Evolutionary conservation across 2,329 filamentous ascomycete species (phyloP), one percentile per base, ranked within the genome.

Genomic region (Clarireedia monteithiana): DNA sequence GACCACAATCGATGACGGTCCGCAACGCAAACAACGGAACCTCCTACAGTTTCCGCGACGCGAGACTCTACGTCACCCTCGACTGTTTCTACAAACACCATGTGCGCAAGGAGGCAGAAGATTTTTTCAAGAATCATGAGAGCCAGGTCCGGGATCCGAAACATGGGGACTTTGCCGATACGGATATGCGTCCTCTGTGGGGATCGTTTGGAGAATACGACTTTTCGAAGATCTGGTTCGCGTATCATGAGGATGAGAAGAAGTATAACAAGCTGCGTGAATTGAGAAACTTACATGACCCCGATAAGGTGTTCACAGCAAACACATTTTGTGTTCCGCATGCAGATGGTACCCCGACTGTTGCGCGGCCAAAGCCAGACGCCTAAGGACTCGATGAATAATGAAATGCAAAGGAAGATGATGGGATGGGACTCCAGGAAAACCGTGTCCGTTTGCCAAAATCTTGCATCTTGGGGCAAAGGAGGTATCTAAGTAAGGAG

Each of bases 31-130:
- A 67, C 45, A 77, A 77, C 50, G 75, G 75, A 6, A 78, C 75
- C 0, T 68, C 74, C 0, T 77, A 72, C 60, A 76, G 73, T 63
- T 77, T 74, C 73, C 69, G 76, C 49, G 74, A 78, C 61, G 72
- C 72, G 0, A 74, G 69, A 4, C 61, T 77, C 5, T 63, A 66
- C 5, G 67, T 67, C 38, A 70, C 66, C 0, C 66, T 76, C 17
- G 76, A 79, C 55, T 75, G 72, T 53, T 78, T 78, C 61, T 71
- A 78, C 46, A 67, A 68, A 10, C 60, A 63, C 2, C 64, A 66
- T 1, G 60, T 64, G 6, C 71, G 69, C 52, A 53, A 62, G 3
- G 67, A 63, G 1, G 75, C 75, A 3, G 59, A 70, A 7, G 10
- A 7, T 9, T 30, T 7, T 7, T 30, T 30, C 27, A 64, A 63